Base-by-base conservation (phyloP, 257 asterid species). In the Nicotiana benthamiana region DNA sequence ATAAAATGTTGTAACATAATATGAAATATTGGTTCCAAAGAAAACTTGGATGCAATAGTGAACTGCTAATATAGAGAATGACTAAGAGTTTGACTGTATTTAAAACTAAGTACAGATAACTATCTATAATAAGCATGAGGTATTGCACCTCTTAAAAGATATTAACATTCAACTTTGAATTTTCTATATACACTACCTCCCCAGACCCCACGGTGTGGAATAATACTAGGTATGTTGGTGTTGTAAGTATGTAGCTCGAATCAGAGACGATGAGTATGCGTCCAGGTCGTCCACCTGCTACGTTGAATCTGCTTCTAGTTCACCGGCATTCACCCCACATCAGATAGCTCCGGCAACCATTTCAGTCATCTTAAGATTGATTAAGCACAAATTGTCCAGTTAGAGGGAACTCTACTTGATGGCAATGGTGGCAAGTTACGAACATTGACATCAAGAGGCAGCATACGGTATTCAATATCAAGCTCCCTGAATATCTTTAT, bases 391-490 rank as follows among this genome's bases (percentile, higher is more conserved):
- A 62, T 75, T n/a, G 82, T 40, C 99, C 99, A 95, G 63, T 88
- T 92, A n/a, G 98, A 91, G 6, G 98, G 99, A 36, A 88, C 36
- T 80, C 97, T 83, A 70, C 16, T 75, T 2, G 98, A 90, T 67
- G 75, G 85, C 52, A 87, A 74, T 43, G 93, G 64, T 3, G 94
- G 97, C 98, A 93, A 84, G 79, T 88, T 84, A 15, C 94, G 96
- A 4, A 95, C 89, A 9, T 93, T 93, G 1, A 95, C 86, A 15
- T 92, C 97, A 10, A 80, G 65, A 2, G 94, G 98, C 80, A 95
- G 90, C 93, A 91, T n/a, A 0, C 97, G 91, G 53, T 89, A 92
- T 79, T 95, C 95, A 18, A 95, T 92, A 43, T 91, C 95, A 12
- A 95, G 99, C 61, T 93, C 97, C 82, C 88, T 79, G 81, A 95